These are phyloP conservation scores for Solanum ossicruentum DNA, from an alignment of 257 asterid genomes.

Conservation along the genomic window DNA sequence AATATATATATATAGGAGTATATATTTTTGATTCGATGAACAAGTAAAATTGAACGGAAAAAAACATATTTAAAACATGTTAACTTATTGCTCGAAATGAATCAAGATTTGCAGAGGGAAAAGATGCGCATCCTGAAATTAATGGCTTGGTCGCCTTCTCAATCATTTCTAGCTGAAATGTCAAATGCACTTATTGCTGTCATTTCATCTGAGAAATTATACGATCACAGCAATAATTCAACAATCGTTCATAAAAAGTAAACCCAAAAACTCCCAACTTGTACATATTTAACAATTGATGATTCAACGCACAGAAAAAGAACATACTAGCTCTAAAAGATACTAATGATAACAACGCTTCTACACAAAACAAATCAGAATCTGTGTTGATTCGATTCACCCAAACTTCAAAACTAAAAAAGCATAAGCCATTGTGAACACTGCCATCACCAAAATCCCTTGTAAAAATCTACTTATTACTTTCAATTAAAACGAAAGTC, in stretches of 20 bases:
- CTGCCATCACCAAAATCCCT: not conserved
- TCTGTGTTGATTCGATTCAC: not conserved
- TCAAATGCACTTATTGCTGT: not conserved
- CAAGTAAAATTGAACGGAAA: too few species aligned
- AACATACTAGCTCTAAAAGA: not conserved
- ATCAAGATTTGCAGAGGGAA: too few species aligned
- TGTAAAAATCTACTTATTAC: not conserved
- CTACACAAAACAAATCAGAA: not conserved
- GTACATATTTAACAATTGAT: not conserved
- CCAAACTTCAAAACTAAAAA: not conserved
- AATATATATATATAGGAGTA: too few species aligned
- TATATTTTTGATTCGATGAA: too few species aligned
- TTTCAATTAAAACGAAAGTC: conserved; percentile 6
- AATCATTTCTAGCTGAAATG: not conserved
- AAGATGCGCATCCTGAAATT: not conserved
- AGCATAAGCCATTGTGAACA: not conserved
- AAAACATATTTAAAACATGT: not conserved
- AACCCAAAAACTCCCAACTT: not conserved
- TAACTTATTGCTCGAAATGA: not conserved
- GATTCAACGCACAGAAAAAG: not conserved
- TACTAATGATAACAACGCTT: not conserved
- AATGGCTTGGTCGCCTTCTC: not conserved
- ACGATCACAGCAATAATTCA: not conserved
- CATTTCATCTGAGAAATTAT: not conserved
- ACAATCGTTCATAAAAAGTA: not conserved